Conservation (phyloP, 306 rosid genomes). For the Malus sylvestris region DNA sequence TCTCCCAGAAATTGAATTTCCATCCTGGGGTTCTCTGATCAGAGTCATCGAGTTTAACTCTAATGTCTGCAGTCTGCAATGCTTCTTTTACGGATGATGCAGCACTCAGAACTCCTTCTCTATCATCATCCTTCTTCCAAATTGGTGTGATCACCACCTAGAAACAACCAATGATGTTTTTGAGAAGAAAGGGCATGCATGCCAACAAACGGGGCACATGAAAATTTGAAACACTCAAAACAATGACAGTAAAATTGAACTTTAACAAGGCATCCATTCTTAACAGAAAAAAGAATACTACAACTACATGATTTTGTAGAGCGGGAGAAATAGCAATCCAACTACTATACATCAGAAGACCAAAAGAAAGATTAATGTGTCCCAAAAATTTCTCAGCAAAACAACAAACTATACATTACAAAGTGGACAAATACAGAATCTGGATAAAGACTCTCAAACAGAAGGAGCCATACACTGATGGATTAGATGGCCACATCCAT, state of each 20-base stretch:
- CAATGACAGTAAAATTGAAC: not conserved
- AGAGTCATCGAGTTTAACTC: slow-evolving; percentile 76
- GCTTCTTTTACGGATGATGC: slow-evolving; percentile 54
- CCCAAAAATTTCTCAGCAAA: not conserved
- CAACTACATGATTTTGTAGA: not conserved
- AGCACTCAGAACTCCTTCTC: slow-evolving; percentile 53
- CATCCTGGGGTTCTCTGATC: slow-evolving; percentile 96
- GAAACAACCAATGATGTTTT: slow-evolving; percentile 14
- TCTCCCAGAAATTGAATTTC: slow-evolving; percentile 99
- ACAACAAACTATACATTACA: not conserved
- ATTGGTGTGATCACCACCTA: slow-evolving; percentile 93
- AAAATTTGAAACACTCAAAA: not conserved
- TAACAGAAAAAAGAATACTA: not conserved
- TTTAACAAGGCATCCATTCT: not conserved
- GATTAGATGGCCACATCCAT: not conserved
- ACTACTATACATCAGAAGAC: not conserved
- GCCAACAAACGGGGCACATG: not conserved
- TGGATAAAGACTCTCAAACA: not conserved
- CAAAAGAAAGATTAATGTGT: not conserved
- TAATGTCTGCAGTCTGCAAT: slow-evolving; percentile 61
- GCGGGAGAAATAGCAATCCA: not conserved
- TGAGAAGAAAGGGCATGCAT: not conserved
- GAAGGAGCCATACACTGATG: not conserved
- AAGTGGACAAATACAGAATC: not conserved
- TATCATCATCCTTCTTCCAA: slow-evolving; percentile 90